Evolutionary conservation across 441 rosid genomes (phyloP), one percentile per base, ranked within the genome.

Genomic region (Gossypium lobatum): DNA sequence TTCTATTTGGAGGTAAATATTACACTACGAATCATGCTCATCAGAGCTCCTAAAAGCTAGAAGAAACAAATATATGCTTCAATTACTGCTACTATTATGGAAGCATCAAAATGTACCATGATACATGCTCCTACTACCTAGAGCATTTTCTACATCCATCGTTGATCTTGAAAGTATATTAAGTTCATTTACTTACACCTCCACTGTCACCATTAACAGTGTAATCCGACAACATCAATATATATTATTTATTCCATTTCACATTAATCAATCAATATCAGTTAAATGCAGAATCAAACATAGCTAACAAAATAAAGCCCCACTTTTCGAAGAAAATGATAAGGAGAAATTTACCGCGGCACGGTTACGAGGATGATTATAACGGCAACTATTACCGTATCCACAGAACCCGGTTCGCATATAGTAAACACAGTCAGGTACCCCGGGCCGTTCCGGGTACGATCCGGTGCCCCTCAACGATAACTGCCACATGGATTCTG

Each of bases 321-420:
- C 31, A 55, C 6, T 21, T 26, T 50, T 31, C 18, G 17, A 18
- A 10, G 34, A 42, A 50, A 72, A 68, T 55, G 53, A 46, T 25
- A 18, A 18, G 39, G 45, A 59, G 31, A 26, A 20, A 50, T 13
- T 75, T 87, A 93, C 98, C 86, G 91, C 84, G 2, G 96, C 93
- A 42, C 98, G 97, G 81, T 93, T 83, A 13, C 83, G 93, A 79
- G 98, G 98, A 75, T 93, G 98, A 74, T 93, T 91, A 84, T 83
- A 91, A 64, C 97, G 96, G 84, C 98, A 93, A 83, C 97, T 83
- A 57, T 64, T 74, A 62, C 92, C 91, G 20, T 82, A 93, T n/a
- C 91, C 96, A 79, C 98, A 93, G 76, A 77, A 78, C 61, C 98
- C 97, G 14, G 97, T 91, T 61, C 97, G 88, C 97, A 93, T 89